Percentiles rank a stretch among this genome's conserved stretches.
phyloP scores from a whole-genome alignment of 306 rosid genomes.

The barrel medic (Medicago truncatula) region DNA sequence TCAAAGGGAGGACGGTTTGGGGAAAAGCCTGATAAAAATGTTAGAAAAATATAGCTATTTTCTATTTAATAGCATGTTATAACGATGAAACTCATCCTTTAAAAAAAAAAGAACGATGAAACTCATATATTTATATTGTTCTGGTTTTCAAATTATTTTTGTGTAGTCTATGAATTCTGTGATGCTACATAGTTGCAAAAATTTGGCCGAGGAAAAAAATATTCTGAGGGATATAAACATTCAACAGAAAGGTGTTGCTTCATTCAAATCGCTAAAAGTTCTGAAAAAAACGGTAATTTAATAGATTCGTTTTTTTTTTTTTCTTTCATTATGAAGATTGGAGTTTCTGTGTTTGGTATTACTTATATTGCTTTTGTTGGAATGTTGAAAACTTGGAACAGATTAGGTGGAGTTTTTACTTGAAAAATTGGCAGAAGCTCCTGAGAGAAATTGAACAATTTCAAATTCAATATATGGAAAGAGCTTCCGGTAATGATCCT shows the following conservation, averaged over 20 bases:
- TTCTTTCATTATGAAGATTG: not conserved
- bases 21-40: slow-evolving; percentile 30
- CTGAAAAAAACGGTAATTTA: slow-evolving; percentile 28
- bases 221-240: slow-evolving; percentile 25
- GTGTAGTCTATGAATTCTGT: slow-evolving; percentile 24
- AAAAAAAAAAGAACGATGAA: no score
- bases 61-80: not conserved
- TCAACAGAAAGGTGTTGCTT: slow-evolving; percentile 1
- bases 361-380: not conserved
- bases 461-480: slow-evolving; percentile 28
- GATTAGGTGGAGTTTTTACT: slow-evolving; percentile 15
- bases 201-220: slow-evolving; percentile 27
- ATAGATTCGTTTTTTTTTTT: not conserved
- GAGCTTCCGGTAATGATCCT: slow-evolving; percentile 10
- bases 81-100: slow-evolving; percentile 10
- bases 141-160: slow-evolving; percentile 12
- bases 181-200: slow-evolving; percentile 34
- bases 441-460: slow-evolving; percentile 32
- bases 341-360: not conserved
- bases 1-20: not conserved
- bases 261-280: slow-evolving; percentile 32
- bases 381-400: slow-evolving; percentile 37
- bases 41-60: not conserved
- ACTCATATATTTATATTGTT: not conserved
- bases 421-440: slow-evolving; percentile 35